Evolutionary conservation across 192 early-diverging fungal genomes (phyloP).

Genomic region (Phycomyces blakesleeanus): DNA sequence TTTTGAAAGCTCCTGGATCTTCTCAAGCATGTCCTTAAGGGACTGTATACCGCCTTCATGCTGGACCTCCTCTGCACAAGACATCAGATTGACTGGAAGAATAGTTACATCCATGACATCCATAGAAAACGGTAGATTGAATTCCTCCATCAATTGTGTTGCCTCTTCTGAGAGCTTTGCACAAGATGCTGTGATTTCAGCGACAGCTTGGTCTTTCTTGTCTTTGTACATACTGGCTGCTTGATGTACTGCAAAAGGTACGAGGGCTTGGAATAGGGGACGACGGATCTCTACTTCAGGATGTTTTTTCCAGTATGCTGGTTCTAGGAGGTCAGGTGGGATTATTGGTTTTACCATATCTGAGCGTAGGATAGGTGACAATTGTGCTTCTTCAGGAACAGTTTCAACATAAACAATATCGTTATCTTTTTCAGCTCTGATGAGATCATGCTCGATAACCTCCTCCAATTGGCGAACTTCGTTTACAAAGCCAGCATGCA

Average conservation of each 20-base stretch:
- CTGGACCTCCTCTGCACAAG: conserved; percentile 74
- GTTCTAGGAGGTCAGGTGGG: conserved; percentile 42
- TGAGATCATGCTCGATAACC: conserved; percentile 21
- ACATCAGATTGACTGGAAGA: conserved; percentile 65
- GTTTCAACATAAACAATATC: conserved; percentile 84
- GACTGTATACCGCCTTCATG: conserved; percentile 63
- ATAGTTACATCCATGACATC: conserved; percentile 71
- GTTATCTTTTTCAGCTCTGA: conserved; percentile 82
- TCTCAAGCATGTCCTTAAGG: conserved; percentile 63
- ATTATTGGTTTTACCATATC: conserved; percentile 67
- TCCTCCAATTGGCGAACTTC: conserved; percentile 15
- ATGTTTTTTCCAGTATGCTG: conserved; percentile 13
- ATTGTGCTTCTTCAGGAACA: conserved; percentile 56
- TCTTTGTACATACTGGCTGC: conserved; percentile 80
- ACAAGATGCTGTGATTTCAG: conserved; percentile 63
- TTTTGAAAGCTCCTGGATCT: conserved; percentile 47
- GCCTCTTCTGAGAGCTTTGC: conserved; percentile 38
- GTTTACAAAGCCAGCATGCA: conserved; percentile 8
- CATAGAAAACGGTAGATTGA: conserved; percentile 24
- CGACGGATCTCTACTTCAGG: conserved; percentile 38
- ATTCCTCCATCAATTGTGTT: conserved; percentile 16
- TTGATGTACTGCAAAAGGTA: conserved; percentile 90
- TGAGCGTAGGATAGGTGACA: conserved; percentile 60
- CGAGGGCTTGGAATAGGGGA: conserved; percentile 78
- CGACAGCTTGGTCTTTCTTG: conserved; percentile 68